These are phyloP conservation scores for Allantophomopsis lycopodina DNA, from an alignment of 2,329 filamentous ascomycete species.

Conservation along the genomic window DNA sequence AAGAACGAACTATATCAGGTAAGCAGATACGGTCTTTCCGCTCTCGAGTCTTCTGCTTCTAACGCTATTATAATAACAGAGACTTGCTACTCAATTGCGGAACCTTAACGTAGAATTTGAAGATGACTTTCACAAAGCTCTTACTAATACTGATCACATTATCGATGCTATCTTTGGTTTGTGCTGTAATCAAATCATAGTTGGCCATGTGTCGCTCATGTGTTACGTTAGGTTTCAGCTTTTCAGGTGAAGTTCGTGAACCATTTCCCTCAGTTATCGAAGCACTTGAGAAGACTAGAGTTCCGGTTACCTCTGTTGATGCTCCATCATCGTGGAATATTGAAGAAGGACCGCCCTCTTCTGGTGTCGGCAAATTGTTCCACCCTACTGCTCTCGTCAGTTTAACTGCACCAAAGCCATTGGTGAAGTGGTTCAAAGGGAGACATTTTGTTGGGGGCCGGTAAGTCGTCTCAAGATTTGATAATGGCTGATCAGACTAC, in stretches of 20 bases:
- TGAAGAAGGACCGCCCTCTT: conserved; percentile 64
- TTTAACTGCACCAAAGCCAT: conserved; percentile 84
- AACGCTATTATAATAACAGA: conserved; percentile 29
- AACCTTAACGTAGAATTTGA: conserved; percentile 75
- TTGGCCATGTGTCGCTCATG: conserved; percentile 2
- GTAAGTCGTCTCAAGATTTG: conserved; percentile 22
- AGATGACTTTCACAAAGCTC: conserved; percentile 58
- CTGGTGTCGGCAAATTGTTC: conserved; percentile 67
- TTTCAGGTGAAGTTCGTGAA: conserved; percentile 82
- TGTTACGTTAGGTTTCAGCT: conserved; percentile 61
- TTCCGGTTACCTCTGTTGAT: conserved; percentile 81
- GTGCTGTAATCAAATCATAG: conserved; percentile 5
- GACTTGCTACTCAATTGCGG: conserved; percentile 71
- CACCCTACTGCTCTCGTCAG: conserved; percentile 72
- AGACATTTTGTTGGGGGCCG: conserved; percentile 86
- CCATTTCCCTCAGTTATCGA: conserved; percentile 76
- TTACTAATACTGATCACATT: conserved; percentile 62
- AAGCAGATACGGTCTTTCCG: conserved; percentile 8
- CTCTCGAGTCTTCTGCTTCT: neutral
- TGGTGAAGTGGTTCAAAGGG: conserved; percentile 72
- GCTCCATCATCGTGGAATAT: conserved; percentile 94
- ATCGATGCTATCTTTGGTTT: conserved; percentile 87
- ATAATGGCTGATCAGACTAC: conserved; percentile 4
- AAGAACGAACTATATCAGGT: conserved; percentile 86
- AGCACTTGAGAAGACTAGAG: conserved; percentile 55